Base-by-base conservation (phyloP, 192 early-diverging fungal genomes). In the Podila clonocystis region DNA sequence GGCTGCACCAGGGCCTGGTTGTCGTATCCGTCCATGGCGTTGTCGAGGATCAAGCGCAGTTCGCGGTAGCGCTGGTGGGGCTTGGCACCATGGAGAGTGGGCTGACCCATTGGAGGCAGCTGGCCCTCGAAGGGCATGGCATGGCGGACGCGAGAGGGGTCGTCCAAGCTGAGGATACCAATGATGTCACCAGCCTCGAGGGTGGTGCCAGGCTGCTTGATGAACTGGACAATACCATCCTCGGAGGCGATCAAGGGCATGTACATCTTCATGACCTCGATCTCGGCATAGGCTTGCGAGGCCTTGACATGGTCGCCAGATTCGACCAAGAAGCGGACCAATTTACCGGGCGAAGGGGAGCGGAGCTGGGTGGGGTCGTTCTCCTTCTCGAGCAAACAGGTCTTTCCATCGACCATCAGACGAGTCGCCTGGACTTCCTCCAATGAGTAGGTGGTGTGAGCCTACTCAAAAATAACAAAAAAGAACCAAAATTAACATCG, bases 201-300 rank as follows among this genome's bases (percentile, higher is more conserved):
- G 8, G 94, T 85, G 50, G 93, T 90, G 45, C 95, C 95, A 19
- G 94, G 90, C 75, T 95, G 97, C 75, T 96, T 95, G 73, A 91
- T 91, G 78, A 95, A 93, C 82, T 94, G 91, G 50, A 97, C 93
- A 19, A 95, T 84, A 62, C 98, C 98, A 84, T 93, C 93, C 76
- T 98, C 96, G 30, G 89, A 83, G 36, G 97, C 95, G 26, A 97
- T 87, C 74, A 99, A 86, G 63, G 97, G 96, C 98, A 99, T 99
- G 86, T 98, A 97, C 98, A 99, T 99, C 88, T 99, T 99, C 98
- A 99, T 99, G 68, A 93, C 91, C 89, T 99, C 98, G 82, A 99
- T 98, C 79, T 99, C 98, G 50, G 98, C 98, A 85, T 94, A 98
- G 4, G 95, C 94, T 70, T 98, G 93, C 55, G 95, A 95, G 34